These are phyloP conservation scores for Thalassiosira pacifica DNA, from an alignment of 352 stramenopile species.

Conservation along the genomic window DNA sequence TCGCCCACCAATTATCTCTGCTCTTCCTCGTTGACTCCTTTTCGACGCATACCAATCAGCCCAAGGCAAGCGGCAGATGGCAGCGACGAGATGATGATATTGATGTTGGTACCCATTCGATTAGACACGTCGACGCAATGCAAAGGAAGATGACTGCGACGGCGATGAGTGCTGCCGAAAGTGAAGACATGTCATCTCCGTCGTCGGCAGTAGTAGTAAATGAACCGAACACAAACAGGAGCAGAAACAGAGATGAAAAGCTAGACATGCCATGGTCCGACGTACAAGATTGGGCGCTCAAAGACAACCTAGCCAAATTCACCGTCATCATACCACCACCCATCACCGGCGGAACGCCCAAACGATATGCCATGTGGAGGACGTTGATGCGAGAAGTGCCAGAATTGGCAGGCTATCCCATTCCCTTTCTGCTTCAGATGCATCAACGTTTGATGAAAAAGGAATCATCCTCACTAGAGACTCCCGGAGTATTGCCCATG, in stretches of 20 bases:
- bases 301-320: slow-evolving; percentile 72
- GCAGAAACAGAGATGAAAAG: neutral
- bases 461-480: slow-evolving; percentile 19
- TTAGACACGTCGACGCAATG: neutral
- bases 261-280: slow-evolving; percentile 75
- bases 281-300: slow-evolving; percentile 71
- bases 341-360: slow-evolving; percentile 5
- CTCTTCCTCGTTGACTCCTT: neutral
- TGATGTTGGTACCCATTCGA: neutral
- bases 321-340: slow-evolving; percentile 58
- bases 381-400: slow-evolving; percentile 70
- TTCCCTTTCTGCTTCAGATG: slow-evolving; percentile 71
- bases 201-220: neutral
- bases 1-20: too few relatives aligned
- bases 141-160: neutral
- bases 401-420: slow-evolving; percentile 78
- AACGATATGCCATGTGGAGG: slow-evolving; percentile 72
- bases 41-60: neutral
- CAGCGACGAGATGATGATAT: neutral
- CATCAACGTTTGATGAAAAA: slow-evolving; percentile 43
- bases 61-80: neutral
- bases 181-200: neutral
- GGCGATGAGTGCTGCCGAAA: neutral
- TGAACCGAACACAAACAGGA: neutral
- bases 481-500: slow-evolving; percentile 69